Base-by-base conservation (phyloP, 148 eudicot genomes). In the Rhododendron williamsianum region DNA sequence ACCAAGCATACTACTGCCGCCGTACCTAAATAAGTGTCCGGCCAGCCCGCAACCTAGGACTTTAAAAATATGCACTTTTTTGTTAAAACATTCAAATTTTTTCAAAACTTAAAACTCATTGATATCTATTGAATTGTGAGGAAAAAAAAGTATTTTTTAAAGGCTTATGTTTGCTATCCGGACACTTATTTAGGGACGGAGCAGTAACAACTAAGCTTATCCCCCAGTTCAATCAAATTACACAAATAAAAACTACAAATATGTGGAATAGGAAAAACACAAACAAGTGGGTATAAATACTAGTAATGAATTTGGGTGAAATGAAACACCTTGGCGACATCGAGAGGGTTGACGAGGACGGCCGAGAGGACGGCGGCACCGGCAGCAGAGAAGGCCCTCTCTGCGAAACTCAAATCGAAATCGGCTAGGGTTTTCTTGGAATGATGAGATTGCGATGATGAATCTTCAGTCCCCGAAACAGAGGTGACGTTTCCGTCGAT, bases 301-400 rank as follows among this genome's bases (percentile, higher is more conserved):
- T 41, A 41, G 35, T 33, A 33, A 41, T 41, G 30, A 25, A 49
- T 46, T 25, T 56, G 12, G 51, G 69, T 12, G 73, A 45, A 23
- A 58, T 16, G 21, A 35, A 4, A 15, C 27, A 86, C 98, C 97
- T 96, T 96, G 79, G 91, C 99, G 85, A 96, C 97, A 45, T 96
- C 99, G 81, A 96, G 98, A 79, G 99, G 99, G 81, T 96, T 96
- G 30, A 96, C 99, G 82, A 96, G 86, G 84, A 95, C 49, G 65
- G 99, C 98, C 51, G 99, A 96, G 81, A 96, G 86, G 46, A 96
- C 82, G 46, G 99, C 96, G 80, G 99, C 98, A 45, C 95, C 97
- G 23, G 92, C 95, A 49, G 98, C 99, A 33, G 98, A 90, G 60
- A 95, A 41, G 0, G 95, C 89, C 79, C 98, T 89, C 80, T 96